Conservation (phyloP, 352 stramenopile genomes). For the Phytophthora aleatoria region DNA sequence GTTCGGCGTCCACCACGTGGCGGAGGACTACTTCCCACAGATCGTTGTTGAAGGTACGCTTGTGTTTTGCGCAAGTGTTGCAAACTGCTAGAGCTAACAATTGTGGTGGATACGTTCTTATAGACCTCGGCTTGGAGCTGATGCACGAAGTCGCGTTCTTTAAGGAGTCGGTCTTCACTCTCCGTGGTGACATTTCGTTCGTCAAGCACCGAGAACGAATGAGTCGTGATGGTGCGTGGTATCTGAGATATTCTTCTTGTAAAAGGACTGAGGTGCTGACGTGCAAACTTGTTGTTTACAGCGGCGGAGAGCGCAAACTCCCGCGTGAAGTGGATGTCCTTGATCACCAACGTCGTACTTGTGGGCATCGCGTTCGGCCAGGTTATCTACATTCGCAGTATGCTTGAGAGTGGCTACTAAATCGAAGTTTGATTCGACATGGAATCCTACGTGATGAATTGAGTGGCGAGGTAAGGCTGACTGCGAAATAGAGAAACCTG, state of each 20-base stretch:
- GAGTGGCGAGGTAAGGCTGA: slow-evolving; percentile 9
- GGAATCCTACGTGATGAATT: background rate
- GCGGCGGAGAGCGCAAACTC: slow-evolving; percentile 78
- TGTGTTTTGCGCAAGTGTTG: background rate
- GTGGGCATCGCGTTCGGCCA: slow-evolving; percentile 79
- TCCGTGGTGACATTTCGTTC: slow-evolving; percentile 80
- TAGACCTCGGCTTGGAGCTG: slow-evolving; percentile 76
- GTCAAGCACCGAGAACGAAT: slow-evolving; percentile 78
- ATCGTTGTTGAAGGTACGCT: slow-evolving; percentile 73
- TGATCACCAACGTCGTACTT: slow-evolving; percentile 81
- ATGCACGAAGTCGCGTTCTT: slow-evolving; percentile 86
- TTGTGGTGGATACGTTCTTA: background rate
- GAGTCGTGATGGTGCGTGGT: slow-evolving; percentile 63
- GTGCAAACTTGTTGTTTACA: slow-evolving; percentile 21
- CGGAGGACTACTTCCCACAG: slow-evolving; percentile 74
- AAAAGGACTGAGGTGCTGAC: slow-evolving; percentile 5
- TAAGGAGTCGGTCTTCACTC: slow-evolving; percentile 77
- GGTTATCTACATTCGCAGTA: slow-evolving; percentile 83
- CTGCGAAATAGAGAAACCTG: slow-evolving; percentile 27
- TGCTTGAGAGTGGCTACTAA: slow-evolving; percentile 82
- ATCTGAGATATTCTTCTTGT: background rate
- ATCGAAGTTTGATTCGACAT: background rate
- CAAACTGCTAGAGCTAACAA: background rate
- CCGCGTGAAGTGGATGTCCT: slow-evolving; percentile 84
- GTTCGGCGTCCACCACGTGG: slow-evolving; percentile 62